Conservation (phyloP, 495 filamentous ascomycete genomes). For the Elasticomyces elasticus region DNA sequence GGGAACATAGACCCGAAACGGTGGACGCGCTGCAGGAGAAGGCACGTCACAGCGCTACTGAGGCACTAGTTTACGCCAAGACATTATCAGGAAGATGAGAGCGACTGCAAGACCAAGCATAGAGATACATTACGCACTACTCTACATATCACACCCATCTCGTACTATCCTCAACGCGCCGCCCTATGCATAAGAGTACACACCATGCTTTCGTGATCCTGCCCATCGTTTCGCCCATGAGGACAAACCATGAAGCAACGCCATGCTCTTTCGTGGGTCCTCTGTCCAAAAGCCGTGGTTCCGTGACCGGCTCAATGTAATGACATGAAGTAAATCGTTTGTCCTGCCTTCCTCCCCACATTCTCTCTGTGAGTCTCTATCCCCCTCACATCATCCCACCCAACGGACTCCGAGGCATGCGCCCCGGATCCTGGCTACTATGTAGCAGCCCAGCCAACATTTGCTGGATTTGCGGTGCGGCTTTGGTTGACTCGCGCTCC, state of each 20-base stretch:
- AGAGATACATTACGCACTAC: constrained; percentile 16
- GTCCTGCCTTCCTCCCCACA: not conserved
- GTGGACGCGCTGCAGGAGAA: not conserved
- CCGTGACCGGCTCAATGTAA: not conserved
- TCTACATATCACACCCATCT: constrained; percentile 4
- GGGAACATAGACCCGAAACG: too few species aligned
- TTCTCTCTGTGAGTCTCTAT: not conserved
- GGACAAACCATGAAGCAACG: not conserved
- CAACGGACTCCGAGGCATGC: too few species aligned
- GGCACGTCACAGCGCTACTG: not conserved
- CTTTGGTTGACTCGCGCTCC: constrained; percentile 83
- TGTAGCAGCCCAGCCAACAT: constrained; percentile 18
- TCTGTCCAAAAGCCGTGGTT: not conserved
- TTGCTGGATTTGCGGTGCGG: constrained; percentile 60
- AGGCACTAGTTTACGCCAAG: too few species aligned
- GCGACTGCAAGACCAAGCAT: not conserved
- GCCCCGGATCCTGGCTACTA: too few species aligned
- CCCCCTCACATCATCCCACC: not conserved
- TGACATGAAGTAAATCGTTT: not conserved
- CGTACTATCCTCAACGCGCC: not conserved
- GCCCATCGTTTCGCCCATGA: not conserved
- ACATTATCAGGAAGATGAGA: too few species aligned
- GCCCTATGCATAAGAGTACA: constrained; percentile 1
- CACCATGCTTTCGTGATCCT: constrained; percentile 4
- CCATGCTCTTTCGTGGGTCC: not conserved